phyloP scores from a whole-genome alignment of 2,329 filamentous ascomycete species.

The Phialophora chinensis region DNA sequence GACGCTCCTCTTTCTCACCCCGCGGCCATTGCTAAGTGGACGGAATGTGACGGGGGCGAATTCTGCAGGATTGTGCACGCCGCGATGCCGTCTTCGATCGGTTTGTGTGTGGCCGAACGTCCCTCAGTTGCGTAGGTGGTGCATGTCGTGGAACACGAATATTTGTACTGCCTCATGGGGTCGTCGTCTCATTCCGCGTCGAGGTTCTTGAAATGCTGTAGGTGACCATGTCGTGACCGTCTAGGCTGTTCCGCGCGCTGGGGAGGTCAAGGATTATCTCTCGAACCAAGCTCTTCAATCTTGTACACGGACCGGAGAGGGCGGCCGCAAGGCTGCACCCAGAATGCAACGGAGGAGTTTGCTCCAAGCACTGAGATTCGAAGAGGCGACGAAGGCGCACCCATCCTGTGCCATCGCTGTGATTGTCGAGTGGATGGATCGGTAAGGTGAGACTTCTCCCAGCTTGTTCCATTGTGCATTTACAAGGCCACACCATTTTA shows the following conservation, averaged over 20 bases:
- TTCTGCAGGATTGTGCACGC: not conserved
- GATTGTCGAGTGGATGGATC: not conserved
- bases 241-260: too few relatives aligned
- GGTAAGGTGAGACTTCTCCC: not conserved
- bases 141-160: not conserved
- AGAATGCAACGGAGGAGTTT: not conserved
- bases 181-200: not conserved
- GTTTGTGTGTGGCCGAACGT: not conserved
- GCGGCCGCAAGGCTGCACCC: not conserved
- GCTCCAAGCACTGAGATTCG: not conserved
- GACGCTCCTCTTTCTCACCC: not conserved
- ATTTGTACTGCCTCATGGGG: not conserved
- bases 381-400: not conserved
- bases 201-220: not conserved
- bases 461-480: not conserved
- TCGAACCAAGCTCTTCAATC: not conserved
- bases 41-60: not conserved
- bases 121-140: not conserved
- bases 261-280: not conserved
- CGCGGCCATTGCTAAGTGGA: not conserved
- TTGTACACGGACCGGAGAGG: not conserved
- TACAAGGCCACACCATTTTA: not conserved
- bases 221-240: not conserved
- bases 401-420: too few relatives aligned
- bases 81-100: not conserved